Base-by-base conservation (phyloP, 768 basidiomycete species). In the Auricularia auricula-judae region DNA sequence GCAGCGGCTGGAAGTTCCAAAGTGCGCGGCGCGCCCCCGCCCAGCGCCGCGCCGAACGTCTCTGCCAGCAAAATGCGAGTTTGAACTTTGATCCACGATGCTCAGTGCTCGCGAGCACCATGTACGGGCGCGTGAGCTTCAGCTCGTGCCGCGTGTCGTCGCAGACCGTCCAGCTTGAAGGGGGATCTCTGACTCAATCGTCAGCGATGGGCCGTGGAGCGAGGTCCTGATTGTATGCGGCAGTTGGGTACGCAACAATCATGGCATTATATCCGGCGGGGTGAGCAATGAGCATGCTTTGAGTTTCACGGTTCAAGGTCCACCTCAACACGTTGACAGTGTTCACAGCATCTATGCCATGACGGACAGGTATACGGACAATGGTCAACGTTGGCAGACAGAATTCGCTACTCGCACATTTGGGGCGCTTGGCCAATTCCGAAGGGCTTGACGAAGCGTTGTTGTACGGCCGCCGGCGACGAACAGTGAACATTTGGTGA, bases 21-120 rank as follows among this genome's bases (percentile, higher is more conserved):
- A 29, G 29, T 29, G 29, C 29, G 60, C 18, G 60, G 35, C 34
- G 51, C 23, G 53, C 3, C 36, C 23, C 60, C 88, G 67, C 87
- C 84, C 12, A 91, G 74, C 0, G 90, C 94, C 10, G 97, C 96
- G 71, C 80, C 86, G 75, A 97, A 94, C 2, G 86, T 86, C 70
- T 96, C 94, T 0, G 82, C 82, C 3, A 97, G 79, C 8, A 88
- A 76, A 14, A 81, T 79, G 1, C 81, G 78, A 62, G 93, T 86
- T 66, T 29, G 29, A 29, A 29, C 29, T 29, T 2, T 89, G 84
- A 18, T 76, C 75, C 58, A 86, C 77, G 29, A 93, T 83, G n/a
- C 68, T 3, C 76, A 39, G 87, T 87, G 8, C 91, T 95, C 0
- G 91, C 82, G 39, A 94, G 80, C 43, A 86, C 81, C 21, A 71